phyloP scores from a whole-genome alignment of 2,329 filamentous ascomycete genomes.

The Aspergillus fumigatiaffinis region DNA sequence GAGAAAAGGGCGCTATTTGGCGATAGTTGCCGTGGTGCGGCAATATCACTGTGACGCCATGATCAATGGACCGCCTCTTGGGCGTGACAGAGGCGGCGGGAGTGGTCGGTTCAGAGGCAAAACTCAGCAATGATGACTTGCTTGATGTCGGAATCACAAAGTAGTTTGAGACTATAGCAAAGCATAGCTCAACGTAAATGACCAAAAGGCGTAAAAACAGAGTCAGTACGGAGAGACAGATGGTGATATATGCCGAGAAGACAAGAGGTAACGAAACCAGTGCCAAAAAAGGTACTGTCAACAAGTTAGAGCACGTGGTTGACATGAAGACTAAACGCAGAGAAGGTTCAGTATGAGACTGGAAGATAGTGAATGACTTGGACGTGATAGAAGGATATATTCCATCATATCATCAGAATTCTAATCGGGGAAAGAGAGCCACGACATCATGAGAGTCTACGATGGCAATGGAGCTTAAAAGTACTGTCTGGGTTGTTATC shows the following conservation, averaged over 20 bases:
- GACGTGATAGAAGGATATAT: background rate
- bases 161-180: slow-evolving; percentile 56
- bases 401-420: background rate
- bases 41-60: slow-evolving; percentile 7
- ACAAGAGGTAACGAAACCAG: slow-evolving; percentile 61
- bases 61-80: slow-evolving; percentile 22
- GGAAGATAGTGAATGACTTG: background rate
- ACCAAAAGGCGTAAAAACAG: slow-evolving; percentile 58
- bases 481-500: background rate
- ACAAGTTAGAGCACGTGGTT: slow-evolving; percentile 27
- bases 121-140: slow-evolving; percentile 26
- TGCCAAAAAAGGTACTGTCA: slow-evolving; percentile 61
- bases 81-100: slow-evolving; percentile 16
- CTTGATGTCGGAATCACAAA: slow-evolving; percentile 37
- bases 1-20: slow-evolving; percentile 1
- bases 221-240: slow-evolving; percentile 57
- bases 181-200: slow-evolving; percentile 61
- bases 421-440: background rate
- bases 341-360: background rate
- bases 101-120: slow-evolving; percentile 27
- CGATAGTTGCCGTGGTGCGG: slow-evolving; percentile 1
- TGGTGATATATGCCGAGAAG: slow-evolving; percentile 61
- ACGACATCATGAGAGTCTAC: background rate
- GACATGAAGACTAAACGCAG: slow-evolving; percentile 22
- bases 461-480: background rate